phyloP scores from a whole-genome alignment of 768 basidiomycete genomes.

The Tephrocybe sp. region DNA sequence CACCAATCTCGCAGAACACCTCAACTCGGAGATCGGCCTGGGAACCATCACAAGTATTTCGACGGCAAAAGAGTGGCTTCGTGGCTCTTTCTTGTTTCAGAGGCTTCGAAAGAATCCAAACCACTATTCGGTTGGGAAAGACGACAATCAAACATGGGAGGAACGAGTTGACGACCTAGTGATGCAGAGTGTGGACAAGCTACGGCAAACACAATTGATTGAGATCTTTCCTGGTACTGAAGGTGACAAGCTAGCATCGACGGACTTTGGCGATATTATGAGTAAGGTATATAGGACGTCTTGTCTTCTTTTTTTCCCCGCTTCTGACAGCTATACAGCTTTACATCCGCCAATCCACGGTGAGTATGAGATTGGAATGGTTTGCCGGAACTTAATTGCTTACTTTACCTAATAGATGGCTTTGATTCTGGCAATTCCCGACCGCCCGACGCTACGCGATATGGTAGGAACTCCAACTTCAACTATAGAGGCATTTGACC shows the following conservation, averaged over 20 bases:
- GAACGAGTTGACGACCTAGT: conserved; percentile 73
- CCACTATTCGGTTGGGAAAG: conserved; percentile 68
- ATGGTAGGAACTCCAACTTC: conserved; percentile 49
- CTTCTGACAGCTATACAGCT: conserved; percentile 46
- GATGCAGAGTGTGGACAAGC: conserved; percentile 55
- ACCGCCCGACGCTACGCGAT: conserved; percentile 57
- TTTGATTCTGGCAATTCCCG: conserved; percentile 58
- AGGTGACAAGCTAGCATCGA: conserved; percentile 48
- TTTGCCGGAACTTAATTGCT: neutral
- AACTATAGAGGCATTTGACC: neutral
- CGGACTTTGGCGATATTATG: conserved; percentile 85
- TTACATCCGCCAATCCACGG: conserved; percentile 72
- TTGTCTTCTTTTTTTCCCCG: neutral
- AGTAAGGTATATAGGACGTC: conserved; percentile 57
- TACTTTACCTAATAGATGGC: conserved; percentile 53
- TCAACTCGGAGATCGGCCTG: conserved; percentile 92
- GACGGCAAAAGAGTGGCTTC: conserved; percentile 82
- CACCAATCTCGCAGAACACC: conserved; percentile 79
- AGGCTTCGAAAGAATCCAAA: conserved; percentile 82
- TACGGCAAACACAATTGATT: conserved; percentile 65
- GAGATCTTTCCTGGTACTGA: conserved; percentile 36
- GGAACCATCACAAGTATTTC: conserved; percentile 73
- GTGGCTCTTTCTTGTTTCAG: conserved; percentile 82
- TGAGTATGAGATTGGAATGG: conserved; percentile 24
- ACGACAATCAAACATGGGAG: conserved; percentile 61